Conservation (phyloP, 2,329 filamentous ascomycete genomes). For the Cercospora citrullina region DNA sequence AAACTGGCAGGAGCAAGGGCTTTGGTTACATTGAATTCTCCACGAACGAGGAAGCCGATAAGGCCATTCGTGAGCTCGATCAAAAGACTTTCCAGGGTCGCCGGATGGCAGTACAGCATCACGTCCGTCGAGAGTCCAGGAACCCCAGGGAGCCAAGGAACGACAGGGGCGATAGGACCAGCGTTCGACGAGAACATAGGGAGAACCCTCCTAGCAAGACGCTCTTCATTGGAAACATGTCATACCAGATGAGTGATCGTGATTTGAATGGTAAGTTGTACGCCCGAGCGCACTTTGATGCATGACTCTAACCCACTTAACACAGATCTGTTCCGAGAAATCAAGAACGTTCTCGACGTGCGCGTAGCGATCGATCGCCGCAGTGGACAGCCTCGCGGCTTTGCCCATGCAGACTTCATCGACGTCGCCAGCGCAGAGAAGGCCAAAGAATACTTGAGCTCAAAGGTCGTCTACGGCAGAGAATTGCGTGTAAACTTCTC, state of each 20-base stretch:
- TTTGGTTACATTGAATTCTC: conserved; percentile 68
- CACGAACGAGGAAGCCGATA: conserved; percentile 53
- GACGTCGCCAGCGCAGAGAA: conserved; percentile 64
- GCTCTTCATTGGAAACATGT: conserved; percentile 82
- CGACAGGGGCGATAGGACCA: neutral
- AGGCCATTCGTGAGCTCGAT: conserved; percentile 60
- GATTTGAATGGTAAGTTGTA: conserved; percentile 64
- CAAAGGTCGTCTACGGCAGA: conserved; percentile 65
- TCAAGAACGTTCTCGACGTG: conserved; percentile 71
- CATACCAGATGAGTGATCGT: conserved; percentile 79
- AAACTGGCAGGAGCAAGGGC: conserved; percentile 66
- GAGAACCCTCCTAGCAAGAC: conserved; percentile 59
- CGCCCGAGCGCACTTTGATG: neutral
- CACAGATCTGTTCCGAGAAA: conserved; percentile 64
- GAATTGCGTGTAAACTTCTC: conserved; percentile 64
- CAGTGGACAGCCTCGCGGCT: conserved; percentile 78
- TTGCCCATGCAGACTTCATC: conserved; percentile 79
- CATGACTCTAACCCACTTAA: neutral
- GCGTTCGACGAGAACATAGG: neutral
- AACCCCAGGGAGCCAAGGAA: neutral
- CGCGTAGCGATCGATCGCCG: conserved; percentile 79
- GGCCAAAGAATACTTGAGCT: conserved; percentile 58
- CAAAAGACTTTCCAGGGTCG: conserved; percentile 64
- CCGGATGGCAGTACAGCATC: conserved; percentile 62
- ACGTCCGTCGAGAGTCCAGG: conserved; percentile 35